Evolutionary conservation across 2,329 filamentous ascomycete species (phyloP).

Genomic region (Cylindrodendrum hubeiense): DNA sequence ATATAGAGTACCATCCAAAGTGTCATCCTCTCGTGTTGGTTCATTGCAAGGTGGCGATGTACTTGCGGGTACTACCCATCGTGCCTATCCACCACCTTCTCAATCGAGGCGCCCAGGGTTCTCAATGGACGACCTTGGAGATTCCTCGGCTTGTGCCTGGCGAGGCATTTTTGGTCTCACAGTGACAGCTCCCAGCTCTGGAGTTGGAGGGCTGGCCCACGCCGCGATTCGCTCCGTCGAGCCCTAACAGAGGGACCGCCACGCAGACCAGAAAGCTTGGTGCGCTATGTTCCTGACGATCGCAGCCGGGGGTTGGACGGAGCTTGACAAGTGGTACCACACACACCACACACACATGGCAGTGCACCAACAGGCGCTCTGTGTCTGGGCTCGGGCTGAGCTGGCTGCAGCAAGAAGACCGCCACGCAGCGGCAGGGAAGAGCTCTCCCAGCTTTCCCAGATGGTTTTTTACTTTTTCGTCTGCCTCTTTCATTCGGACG

Average conservation of each 20-base stretch:
- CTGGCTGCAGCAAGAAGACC: not conserved
- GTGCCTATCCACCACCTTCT: not conserved
- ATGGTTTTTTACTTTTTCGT: conserved; percentile 10
- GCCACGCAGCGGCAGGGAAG: not conserved
- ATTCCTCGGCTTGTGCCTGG: conserved; percentile 12
- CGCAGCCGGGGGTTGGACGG: conserved; percentile 33
- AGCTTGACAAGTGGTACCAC: conserved; percentile 20
- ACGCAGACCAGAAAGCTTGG: conserved; percentile 30
- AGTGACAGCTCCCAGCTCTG: conserved; percentile 8
- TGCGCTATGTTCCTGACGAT: conserved; percentile 45
- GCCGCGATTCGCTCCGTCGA: conserved; percentile 27
- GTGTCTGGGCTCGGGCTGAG: conserved; percentile 2
- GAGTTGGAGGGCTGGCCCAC: conserved; percentile 27
- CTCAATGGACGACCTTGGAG: not conserved
- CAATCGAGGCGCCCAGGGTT: not conserved
- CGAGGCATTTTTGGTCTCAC: conserved; percentile 27
- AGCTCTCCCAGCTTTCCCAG: not conserved
- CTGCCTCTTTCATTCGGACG: conserved; percentile 22
- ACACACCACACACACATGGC: conserved; percentile 16
- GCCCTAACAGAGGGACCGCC: conserved; percentile 29
- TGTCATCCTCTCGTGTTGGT: not conserved
- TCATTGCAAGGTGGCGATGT: not conserved
- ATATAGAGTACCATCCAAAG: not conserved
- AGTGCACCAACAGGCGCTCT: conserved; percentile 11
- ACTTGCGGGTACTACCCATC: not conserved